Evolutionary conservation across 257 asterid species (phyloP), one percentile per base, ranked within the genome.

Genomic region (Rauvolfia tetraphylla): DNA sequence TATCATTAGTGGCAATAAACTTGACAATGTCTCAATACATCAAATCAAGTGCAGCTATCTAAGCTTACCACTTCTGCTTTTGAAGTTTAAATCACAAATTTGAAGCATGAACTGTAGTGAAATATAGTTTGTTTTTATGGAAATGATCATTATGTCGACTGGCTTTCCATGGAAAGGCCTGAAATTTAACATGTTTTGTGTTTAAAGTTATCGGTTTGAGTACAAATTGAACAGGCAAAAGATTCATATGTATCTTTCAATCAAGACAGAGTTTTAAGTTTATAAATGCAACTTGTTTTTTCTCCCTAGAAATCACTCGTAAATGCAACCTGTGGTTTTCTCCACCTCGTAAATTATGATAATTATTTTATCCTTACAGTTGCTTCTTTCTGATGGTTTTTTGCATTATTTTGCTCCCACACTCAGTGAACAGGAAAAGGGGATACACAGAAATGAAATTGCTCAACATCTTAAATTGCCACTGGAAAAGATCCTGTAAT

Each of bases 401-500:
- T 46, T 46, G 23, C 34, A 41, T 46, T 70, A 57, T 41, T 39
- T 75, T 77, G 68, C 71, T 66, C 63, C 79, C 73, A 67, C 57
- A 29, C 3, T 72, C 96, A 92, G 97, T 76, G 73, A 81, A 27
- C 84, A 80, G 83, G 96, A 88, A 54, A 83, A 78, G 83, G 98
- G 97, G 17, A 76, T 86, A 8, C 93, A 94, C 84, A 79, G 81
- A 78, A 72, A 90, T 84, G 97, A 90, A 72, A 86, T 92, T 59
- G 96, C 96, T 36, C 82, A 83, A 51, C 84, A 84, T 46, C 92
- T 94, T 5, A 92, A 90, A 79, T 67, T 94, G 56, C 81, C 97
- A 54, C 38, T 76, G 79, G 93, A 86, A 71, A 94, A 89, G 89
- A 84, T 94, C 44, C 9, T 42, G 98, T 93, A 81, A 8, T 4